A percentile compares a stretch with the other conserved stretches of the same genome.
These are phyloP conservation scores for Sporormia fimetaria DNA, from an alignment of 495 filamentous ascomycete genomes.

Conservation along the genomic window DNA sequence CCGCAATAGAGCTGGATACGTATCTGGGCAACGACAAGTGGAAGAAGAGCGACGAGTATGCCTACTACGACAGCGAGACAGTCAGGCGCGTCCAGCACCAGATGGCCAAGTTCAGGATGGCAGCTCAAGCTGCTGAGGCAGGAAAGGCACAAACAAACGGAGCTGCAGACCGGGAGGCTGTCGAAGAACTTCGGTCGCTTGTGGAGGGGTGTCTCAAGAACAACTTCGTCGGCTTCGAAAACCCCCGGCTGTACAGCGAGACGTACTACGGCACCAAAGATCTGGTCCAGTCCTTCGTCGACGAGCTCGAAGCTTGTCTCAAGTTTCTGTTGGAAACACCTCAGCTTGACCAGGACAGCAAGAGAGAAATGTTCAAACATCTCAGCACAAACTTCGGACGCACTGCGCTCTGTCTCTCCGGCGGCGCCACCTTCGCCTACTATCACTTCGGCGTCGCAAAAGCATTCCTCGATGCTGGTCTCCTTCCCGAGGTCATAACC, in stretches of 20 bases:
- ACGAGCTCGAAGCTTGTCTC: conserved; percentile 58
- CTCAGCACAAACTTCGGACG: conserved; percentile 83
- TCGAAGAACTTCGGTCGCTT: conserved; percentile 62
- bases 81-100: conserved; percentile 64
- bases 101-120: conserved; percentile 48
- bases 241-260: conserved; percentile 83
- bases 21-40: conserved; percentile 75
- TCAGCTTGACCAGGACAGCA: conserved; percentile 57
- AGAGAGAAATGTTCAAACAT: conserved; percentile 75
- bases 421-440: conserved; percentile 92
- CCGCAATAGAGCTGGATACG: conserved; percentile 66
- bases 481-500: conserved; percentile 87
- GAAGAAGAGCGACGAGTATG: conserved; percentile 82
- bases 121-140: conserved; percentile 45
- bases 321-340: conserved; percentile 54
- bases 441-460: conserved; percentile 93
- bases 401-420: conserved; percentile 83
- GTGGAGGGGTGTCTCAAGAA: conserved; percentile 90
- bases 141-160: conserved; percentile 6
- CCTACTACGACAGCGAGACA: conserved; percentile 85
- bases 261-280: conserved; percentile 95
- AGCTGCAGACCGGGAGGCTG: conserved; percentile 34
- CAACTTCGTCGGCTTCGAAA: conserved; percentile 94
- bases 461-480: conserved; percentile 74
- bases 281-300: conserved; percentile 76